Conservation (phyloP, 345 rosid genomes). For the Sisymbrium altissimum region DNA sequence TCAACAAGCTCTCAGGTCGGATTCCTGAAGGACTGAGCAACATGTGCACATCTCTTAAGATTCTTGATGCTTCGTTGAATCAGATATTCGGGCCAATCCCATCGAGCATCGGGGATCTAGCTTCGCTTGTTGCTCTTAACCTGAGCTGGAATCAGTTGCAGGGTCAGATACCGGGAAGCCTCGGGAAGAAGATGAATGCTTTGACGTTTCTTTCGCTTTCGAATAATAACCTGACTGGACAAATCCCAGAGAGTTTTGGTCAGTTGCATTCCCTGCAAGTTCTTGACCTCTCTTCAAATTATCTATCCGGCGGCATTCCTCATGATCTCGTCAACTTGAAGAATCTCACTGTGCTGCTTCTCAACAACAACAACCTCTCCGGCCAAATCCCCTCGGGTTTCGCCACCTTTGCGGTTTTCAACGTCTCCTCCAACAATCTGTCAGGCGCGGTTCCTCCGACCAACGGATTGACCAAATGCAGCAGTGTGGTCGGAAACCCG, state of each 20-base stretch:
- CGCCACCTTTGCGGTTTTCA: constrained; percentile 34
- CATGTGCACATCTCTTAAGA: constrained; percentile 47
- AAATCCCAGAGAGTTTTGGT: constrained; percentile 44
- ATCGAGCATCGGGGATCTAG: constrained; percentile 37
- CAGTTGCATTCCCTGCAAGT: constrained; percentile 31
- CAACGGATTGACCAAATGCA: constrained; percentile 40
- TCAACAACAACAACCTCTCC: constrained; percentile 48
- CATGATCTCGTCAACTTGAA: constrained; percentile 37
- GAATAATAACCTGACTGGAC: constrained; percentile 45
- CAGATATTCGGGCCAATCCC: constrained; percentile 48
- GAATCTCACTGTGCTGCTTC: constrained; percentile 45
- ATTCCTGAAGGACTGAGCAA: constrained; percentile 46
- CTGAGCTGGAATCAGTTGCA: constrained; percentile 52
- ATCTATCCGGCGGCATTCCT: constrained; percentile 46
- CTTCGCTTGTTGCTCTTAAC: constrained; percentile 48
- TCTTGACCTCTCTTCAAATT: constrained; percentile 40
- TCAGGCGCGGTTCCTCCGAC: constrained; percentile 47
- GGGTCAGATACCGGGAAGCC: constrained; percentile 44
- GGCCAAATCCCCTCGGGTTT: constrained; percentile 48
- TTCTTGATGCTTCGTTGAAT: constrained; percentile 53
- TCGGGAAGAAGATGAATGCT: constrained; percentile 40
- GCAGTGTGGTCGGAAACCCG: constrained; percentile 41
- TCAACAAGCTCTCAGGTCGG: constrained; percentile 49
- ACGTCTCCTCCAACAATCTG: constrained; percentile 49
- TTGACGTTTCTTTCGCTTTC: constrained; percentile 45